Evolutionary conservation across 768 basidiomycete genomes (phyloP).

Genomic region (Krasilnikovozyma curviuscula): DNA sequence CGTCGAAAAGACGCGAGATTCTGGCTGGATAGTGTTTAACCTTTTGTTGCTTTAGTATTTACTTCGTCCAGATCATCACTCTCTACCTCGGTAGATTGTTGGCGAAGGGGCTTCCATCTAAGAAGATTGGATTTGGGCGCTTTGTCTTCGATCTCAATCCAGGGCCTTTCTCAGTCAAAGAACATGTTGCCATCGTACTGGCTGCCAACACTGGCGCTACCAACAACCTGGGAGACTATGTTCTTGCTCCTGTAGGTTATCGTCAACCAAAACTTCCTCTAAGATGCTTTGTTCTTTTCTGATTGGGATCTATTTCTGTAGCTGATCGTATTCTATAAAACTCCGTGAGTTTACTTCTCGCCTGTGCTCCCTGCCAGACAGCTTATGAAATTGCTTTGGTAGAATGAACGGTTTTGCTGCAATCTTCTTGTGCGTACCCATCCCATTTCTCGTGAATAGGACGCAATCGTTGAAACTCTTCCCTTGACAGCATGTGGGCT

Average conservation of each 20-base stretch:
- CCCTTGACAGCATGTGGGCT: conserved; percentile 5
- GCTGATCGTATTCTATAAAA: neutral
- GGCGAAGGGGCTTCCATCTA: neutral
- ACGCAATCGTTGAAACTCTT: no score
- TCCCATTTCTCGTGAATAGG: no score
- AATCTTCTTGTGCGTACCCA: no score
- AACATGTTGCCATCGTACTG: conserved; percentile 2
- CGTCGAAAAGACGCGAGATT: no score
- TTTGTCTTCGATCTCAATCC: neutral
- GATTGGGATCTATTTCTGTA: no score
- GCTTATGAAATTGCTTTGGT: no score
- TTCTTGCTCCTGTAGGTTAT: conserved; percentile 1
- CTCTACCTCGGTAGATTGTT: conserved; percentile 3
- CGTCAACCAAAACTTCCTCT: no score
- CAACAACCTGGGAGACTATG: conserved; percentile 4
- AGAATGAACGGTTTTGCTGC: conserved; percentile 4
- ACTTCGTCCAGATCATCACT: conserved; percentile 2
- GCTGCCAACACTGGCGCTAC: conserved; percentile 1
- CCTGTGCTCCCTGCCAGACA: no score
- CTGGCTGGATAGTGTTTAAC: no score
- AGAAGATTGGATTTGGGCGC: neutral
- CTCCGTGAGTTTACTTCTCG: no score
- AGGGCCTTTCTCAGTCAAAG: conserved; percentile 2
- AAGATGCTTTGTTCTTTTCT: no score
- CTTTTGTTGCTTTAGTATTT: neutral